Base-by-base conservation (phyloP, 768 basidiomycete species). In the Paxillus ammoniavirescens region DNA sequence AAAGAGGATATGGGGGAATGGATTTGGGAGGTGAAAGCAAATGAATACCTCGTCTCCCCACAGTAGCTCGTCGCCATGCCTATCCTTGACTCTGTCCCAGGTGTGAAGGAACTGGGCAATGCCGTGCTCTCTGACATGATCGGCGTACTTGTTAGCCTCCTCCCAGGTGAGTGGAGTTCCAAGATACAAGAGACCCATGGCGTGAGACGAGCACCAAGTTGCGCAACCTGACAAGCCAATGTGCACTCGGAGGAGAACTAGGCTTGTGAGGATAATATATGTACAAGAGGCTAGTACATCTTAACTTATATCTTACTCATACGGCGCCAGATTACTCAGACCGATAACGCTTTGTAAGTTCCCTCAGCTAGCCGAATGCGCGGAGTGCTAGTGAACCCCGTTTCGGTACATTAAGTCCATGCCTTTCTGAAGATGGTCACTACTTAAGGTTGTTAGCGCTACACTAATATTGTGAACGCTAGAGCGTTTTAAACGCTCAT, bases 11-110 rank as follows among this genome's bases (percentile, higher is more conserved):
- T 26, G 42, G 63, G 51, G 59, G 65, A 43, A 41, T 50, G 31
- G 40, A 31, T 37, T 36, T 13, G 42, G 42, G 47, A 50, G 56
- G 56, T 35, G 42, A 21, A 28, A 48, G 44, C 42, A 41, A 41
- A 23, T 18, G 61, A 72, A 52, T 70, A 96, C 96, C 88, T 99
- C 97, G 65, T 99, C 97, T 15, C 97, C 97, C 97, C 97, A 99
- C 10, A 97, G 80, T 30, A 99, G 76, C 58, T 93, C 90, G 64
- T 98, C 94, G 1, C 94, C 95, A 18, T 83, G 81, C 58, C 91
- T 80, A 66, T 92, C 89, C 79, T 97, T 98, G 66, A 95, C 78
- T 45, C 86, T 82, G 65, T 94, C 85, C 93, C 94, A 99, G 47
- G 84, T 92, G 62, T 95, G 82, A 50, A 99, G 72, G 70, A 99